Conservation (phyloP, 805 yeast species). For the Yarrowia sp. region DNA sequence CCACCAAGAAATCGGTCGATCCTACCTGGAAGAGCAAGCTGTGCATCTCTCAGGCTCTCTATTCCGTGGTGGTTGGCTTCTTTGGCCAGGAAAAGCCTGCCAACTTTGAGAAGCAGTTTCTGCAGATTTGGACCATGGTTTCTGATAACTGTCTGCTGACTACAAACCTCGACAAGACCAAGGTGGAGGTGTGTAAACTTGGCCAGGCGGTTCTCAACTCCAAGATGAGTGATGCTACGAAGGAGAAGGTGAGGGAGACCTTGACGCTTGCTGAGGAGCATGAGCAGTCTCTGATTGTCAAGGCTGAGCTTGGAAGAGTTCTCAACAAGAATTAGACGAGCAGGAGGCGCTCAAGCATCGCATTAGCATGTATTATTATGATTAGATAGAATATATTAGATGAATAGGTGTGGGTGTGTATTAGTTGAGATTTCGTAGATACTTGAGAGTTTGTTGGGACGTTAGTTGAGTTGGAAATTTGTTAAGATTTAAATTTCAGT, state of each 20-base stretch:
- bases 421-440: too few relatives aligned
- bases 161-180: slow-evolving; percentile 20
- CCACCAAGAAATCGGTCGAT: slow-evolving; percentile 21
- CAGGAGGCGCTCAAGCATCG: too few relatives aligned
- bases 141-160: slow-evolving; percentile 14
- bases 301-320: slow-evolving; percentile 23
- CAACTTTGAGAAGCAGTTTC: not conserved
- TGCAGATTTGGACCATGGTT: slow-evolving; percentile 14
- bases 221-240: slow-evolving; percentile 3
- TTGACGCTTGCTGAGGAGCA: slow-evolving; percentile 20
- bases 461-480: too few relatives aligned
- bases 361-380: too few relatives aligned
- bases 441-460: too few relatives aligned
- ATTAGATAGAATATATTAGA: too few relatives aligned
- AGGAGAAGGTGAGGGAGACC: slow-evolving; percentile 27
- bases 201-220: slow-evolving; percentile 36
- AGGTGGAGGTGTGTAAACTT: slow-evolving; percentile 33
- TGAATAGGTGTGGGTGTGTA: too few relatives aligned
- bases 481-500: too few relatives aligned
- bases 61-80: slow-evolving; percentile 20
- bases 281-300: slow-evolving; percentile 34
- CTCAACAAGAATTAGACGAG: too few relatives aligned
- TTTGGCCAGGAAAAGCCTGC: slow-evolving; percentile 17
- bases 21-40: slow-evolving; percentile 31
- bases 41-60: slow-evolving; percentile 22